Conservation (phyloP, 2,329 filamentous ascomycete genomes). For the Pseudogymnoascus sp. region DNA sequence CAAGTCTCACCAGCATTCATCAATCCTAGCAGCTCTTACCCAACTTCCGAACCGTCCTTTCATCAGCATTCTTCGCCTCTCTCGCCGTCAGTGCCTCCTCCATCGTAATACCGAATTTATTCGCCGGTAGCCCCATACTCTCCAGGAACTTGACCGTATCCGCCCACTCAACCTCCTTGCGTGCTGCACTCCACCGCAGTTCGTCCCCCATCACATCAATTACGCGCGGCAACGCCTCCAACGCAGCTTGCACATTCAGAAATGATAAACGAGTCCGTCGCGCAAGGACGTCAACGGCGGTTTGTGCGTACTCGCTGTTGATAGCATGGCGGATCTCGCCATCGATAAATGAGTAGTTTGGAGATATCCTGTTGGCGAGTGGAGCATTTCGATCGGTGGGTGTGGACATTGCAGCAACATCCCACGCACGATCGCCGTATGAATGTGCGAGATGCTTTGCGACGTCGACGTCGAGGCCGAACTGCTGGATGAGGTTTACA, state of each 20-base stretch:
- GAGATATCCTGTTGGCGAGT: constrained; percentile 69
- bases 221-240: constrained; percentile 74
- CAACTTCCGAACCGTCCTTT: too few species aligned
- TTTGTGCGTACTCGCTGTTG: constrained; percentile 83
- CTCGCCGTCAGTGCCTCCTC: too few species aligned
- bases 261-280: constrained; percentile 79
- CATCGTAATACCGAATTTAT: too few species aligned
- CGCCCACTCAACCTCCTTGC: constrained; percentile 75
- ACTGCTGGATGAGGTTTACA: constrained; percentile 92
- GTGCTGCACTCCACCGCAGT: constrained; percentile 63
- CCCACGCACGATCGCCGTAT: constrained; percentile 90
- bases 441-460: constrained; percentile 79
- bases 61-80: too few species aligned
- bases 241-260: constrained; percentile 80
- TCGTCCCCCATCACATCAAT: constrained; percentile 87
- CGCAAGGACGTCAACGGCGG: constrained; percentile 79
- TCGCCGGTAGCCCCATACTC: too few species aligned
- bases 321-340: constrained; percentile 86
- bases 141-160: constrained; percentile 35
- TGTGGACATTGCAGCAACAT: constrained; percentile 69
- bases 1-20: too few species aligned
- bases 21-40: too few species aligned
- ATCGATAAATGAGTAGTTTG: constrained; percentile 82
- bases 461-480: constrained; percentile 83
- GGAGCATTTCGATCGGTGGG: constrained; percentile 75